phyloP scores from a whole-genome alignment of 2,329 filamentous ascomycete species.

The Penicillium psychrosexuale region DNA sequence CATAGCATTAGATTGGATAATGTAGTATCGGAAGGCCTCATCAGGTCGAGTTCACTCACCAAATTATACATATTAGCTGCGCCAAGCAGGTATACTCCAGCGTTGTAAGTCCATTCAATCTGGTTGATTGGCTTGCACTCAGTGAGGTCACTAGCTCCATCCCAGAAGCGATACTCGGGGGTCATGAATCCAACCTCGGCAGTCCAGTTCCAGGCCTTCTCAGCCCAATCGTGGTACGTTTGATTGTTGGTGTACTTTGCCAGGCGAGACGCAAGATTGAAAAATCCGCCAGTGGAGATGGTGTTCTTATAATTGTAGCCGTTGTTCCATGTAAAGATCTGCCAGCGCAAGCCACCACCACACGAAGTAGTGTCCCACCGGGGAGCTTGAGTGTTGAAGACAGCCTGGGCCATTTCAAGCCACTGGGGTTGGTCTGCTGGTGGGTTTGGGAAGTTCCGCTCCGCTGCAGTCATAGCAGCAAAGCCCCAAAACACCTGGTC shows the following conservation, averaged over 20 bases:
- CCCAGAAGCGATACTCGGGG: conserved; percentile 51
- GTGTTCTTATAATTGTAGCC: conserved; percentile 37
- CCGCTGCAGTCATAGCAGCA: conserved; percentile 56
- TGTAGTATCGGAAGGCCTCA: not conserved
- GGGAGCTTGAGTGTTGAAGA: conserved; percentile 72
- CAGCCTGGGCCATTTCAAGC: conserved; percentile 73
- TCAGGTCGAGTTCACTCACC: conserved; percentile 29
- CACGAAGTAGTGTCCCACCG: conserved; percentile 69
- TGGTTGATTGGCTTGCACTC: conserved; percentile 54
- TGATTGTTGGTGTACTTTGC: conserved; percentile 32
- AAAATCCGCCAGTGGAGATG: conserved; percentile 35
- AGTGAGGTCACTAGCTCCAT: conserved; percentile 51
- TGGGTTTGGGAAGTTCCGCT: conserved; percentile 41
- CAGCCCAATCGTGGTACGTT: conserved; percentile 60
- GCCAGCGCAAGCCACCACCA: conserved; percentile 61
- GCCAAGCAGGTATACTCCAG: conserved; percentile 54
- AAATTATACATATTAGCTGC: conserved; percentile 57
- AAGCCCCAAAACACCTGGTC: conserved; percentile 60
- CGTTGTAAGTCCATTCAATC: conserved; percentile 58
- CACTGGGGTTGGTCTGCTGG: conserved; percentile 63
- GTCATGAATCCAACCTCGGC: conserved; percentile 50
- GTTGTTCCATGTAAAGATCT: conserved; percentile 36
- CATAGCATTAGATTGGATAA: not conserved
- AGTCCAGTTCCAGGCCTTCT: conserved; percentile 61
- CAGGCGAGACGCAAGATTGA: conserved; percentile 31